These are phyloP conservation scores for Massarina eburnea DNA, from an alignment of 2,329 filamentous ascomycete species.

Conservation along the genomic window DNA sequence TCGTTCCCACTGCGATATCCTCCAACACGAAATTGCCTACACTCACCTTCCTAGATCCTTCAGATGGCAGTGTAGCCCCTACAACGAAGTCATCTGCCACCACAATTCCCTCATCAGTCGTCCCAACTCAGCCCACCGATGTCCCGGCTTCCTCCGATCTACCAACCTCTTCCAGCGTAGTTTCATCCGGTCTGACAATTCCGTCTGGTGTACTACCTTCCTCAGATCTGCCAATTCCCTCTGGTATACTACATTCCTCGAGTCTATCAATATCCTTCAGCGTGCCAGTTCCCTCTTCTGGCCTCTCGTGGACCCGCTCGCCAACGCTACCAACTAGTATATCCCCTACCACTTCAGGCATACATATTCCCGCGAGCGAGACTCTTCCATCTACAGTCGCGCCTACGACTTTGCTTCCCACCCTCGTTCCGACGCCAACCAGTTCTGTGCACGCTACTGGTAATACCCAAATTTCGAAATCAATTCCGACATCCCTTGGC, in stretches of 20 bases:
- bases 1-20: background rate
- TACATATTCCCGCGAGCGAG: background rate
- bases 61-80: background rate
- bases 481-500: background rate
- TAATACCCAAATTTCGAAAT: background rate
- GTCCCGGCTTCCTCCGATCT: background rate
- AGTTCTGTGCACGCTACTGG: background rate
- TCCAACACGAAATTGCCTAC: background rate
- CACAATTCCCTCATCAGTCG: background rate
- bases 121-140: background rate
- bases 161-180: no score
- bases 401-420: background rate
- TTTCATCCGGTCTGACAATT: background rate
- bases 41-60: background rate
- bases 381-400: background rate
- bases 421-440: background rate
- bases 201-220: background rate
- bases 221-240: background rate
- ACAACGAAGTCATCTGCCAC: background rate
- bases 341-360: background rate
- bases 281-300: background rate
- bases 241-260: background rate
- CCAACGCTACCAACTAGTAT: background rate
- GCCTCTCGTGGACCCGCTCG: background rate
- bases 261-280: background rate